Evolutionary conservation across 768 basidiomycete genomes (phyloP), one percentile per base, ranked within the genome.

Genomic region (Naganishia onofrii): DNA sequence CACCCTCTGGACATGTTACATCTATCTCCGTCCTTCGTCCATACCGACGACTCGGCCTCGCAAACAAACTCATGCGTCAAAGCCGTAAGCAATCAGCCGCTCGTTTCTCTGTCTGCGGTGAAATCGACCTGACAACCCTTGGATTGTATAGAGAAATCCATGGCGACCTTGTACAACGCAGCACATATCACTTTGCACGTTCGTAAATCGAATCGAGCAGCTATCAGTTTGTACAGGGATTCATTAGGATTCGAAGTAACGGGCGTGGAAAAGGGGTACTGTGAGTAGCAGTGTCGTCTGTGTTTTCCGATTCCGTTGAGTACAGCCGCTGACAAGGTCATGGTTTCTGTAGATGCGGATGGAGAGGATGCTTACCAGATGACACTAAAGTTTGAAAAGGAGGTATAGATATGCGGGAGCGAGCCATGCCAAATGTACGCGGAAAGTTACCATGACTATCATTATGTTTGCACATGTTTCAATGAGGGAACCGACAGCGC

Each of bases 341-440:
- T n/a, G 7, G 48, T n/a, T n/a, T 13, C 17, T 23, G 23, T 60
- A 95, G 93, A 95, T 82, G 93, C 92, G 2, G 93, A 96, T 76
- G 93, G 93, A 3, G 93, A 96, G 81, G 92, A 94, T 71, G 93
- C 93, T 26, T 93, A 92, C 77, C 88, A 91, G 2, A 96, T 96
- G 93, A 85, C 88, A 28, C 84, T 92, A 44, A 51, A 78, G 36
- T 80, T 81, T 71, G 76, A 74, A n/a, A 71, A 70, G 58, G 31
- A 69, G 32, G 42, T 42, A 15, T 44, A 52, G 56, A 55, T 38
- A 6, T 29, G 9, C 15, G 8, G 29, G 5, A n/a, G 17, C 5
- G 44, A 26, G 48, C 48, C 7, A 23, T 13, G 23, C 48, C 23
- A 2, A 13, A 4, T 51, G 21, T 51, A 23, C 48, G 48, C 48